phyloP scores from a whole-genome alignment of 2,329 filamentous ascomycete species.

The Exserohilum turcica region DNA sequence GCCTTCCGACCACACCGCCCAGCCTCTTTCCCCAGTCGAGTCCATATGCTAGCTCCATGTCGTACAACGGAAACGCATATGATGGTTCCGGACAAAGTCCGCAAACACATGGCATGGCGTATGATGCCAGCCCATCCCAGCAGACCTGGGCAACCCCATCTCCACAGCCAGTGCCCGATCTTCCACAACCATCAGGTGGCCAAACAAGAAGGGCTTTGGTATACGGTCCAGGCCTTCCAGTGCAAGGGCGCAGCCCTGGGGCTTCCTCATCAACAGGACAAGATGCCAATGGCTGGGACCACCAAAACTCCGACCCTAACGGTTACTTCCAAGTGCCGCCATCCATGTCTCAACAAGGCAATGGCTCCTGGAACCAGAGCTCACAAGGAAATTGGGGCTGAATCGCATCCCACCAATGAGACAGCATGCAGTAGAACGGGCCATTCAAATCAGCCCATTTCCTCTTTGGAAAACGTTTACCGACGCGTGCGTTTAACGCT shows the following conservation, averaged over 20 bases:
- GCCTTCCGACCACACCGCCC: constrained; percentile 39
- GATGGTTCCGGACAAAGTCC: constrained; percentile 22
- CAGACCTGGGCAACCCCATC: constrained; percentile 33
- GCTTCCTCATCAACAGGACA: constrained; percentile 8
- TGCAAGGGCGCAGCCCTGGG: constrained; percentile 17
- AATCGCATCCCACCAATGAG: neutral
- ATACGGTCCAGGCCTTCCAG: constrained; percentile 33
- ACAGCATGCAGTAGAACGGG: neutral
- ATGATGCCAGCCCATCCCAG: constrained; percentile 21
- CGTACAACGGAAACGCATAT: constrained; percentile 35
- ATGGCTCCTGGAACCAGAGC: neutral
- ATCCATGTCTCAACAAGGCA: constrained; percentile 5
- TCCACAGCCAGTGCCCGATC: constrained; percentile 37
- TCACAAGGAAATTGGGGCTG: constrained; percentile 11
- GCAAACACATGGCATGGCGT: constrained; percentile 17
- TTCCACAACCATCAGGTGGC: constrained; percentile 41
- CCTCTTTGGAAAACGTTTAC: neutral
- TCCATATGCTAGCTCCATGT: constrained; percentile 37
- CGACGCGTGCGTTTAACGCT: neutral
- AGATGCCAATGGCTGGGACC: constrained; percentile 5
- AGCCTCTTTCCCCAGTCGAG: constrained; percentile 31
- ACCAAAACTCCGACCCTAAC: constrained; percentile 5
- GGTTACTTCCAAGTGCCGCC: constrained; percentile 7
- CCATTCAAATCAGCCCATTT: neutral
- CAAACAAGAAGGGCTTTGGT: constrained; percentile 39